A percentile compares a stretch with the other conserved stretches of the same genome.
Evolutionary conservation across 2,329 filamentous ascomycete genomes (phyloP).

Genomic region (Aspergillus spinulosporus): DNA sequence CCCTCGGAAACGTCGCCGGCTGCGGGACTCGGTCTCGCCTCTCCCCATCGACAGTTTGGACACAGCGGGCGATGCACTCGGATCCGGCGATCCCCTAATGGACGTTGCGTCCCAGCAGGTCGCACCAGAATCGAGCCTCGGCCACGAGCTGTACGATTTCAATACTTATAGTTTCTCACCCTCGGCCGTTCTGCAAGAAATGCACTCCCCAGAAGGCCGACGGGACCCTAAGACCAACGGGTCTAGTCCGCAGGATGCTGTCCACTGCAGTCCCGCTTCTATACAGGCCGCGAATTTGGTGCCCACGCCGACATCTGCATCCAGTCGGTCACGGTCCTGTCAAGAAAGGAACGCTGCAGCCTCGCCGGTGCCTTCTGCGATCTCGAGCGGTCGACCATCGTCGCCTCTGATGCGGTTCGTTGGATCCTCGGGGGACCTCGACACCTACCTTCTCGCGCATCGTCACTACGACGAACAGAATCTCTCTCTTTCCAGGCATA

Average conservation of each 20-base stretch:
- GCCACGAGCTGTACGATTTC: background rate
- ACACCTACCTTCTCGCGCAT: background rate
- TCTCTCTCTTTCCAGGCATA: background rate
- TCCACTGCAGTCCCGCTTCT: background rate
- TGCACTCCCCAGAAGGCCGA: background rate
- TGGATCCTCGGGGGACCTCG: background rate
- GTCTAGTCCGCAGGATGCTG: background rate
- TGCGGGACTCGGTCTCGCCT: background rate
- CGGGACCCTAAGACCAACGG: background rate
- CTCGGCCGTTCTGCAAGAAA: background rate
- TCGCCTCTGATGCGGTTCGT: background rate
- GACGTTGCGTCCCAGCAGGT: background rate
- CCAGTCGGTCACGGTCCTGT: background rate
- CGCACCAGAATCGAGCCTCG: background rate
- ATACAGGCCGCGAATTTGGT: background rate
- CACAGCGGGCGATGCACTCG: background rate
- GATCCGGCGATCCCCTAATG: background rate
- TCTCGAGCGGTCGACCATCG: background rate
- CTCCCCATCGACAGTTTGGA: background rate
- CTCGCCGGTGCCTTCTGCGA: background rate
- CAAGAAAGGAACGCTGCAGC: background rate
- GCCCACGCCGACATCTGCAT: background rate
- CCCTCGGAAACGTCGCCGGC: background rate
- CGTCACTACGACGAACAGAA: background rate
- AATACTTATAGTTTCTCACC: background rate